Evolutionary conservation across 1,284 basidiomycete genomes (phyloP).

Genomic region (Ceratorhiza oryzae-sativae): DNA sequence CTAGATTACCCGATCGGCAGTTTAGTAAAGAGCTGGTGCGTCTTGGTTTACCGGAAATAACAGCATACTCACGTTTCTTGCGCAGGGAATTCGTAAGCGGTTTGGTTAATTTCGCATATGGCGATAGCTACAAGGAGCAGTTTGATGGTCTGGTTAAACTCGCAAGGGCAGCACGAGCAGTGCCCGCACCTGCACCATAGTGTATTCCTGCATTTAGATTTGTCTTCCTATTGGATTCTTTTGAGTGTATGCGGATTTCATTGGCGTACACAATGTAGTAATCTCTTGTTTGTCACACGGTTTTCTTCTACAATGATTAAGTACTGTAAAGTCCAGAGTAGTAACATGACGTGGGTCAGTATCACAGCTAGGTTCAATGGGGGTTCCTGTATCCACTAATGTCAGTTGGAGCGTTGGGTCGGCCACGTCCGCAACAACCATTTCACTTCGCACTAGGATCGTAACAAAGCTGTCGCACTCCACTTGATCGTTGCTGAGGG

Average conservation of each 20-base stretch:
- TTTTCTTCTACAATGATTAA: background rate
- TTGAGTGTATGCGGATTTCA: background rate
- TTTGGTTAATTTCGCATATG: constrained; percentile 77
- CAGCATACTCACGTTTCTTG: constrained; percentile 19
- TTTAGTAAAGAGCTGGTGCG: constrained; percentile 81
- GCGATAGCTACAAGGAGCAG: constrained; percentile 53
- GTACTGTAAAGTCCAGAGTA: too few relatives aligned
- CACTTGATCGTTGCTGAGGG: too few relatives aligned
- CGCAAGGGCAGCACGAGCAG: constrained; percentile 41
- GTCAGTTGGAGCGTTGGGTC: too few relatives aligned
- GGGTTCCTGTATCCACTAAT: too few relatives aligned
- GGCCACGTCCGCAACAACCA: too few relatives aligned
- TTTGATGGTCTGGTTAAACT: constrained; percentile 47
- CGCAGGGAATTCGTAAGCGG: constrained; percentile 83
- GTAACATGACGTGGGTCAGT: too few relatives aligned
- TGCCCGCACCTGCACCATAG: background rate
- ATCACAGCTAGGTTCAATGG: too few relatives aligned
- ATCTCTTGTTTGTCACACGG: background rate
- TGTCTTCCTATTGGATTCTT: background rate
- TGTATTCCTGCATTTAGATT: constrained; percentile 4
- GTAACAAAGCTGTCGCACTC: too few relatives aligned
- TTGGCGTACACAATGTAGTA: constrained; percentile 17
- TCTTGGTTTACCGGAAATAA: constrained; percentile 44
- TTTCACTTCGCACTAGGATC: too few relatives aligned
- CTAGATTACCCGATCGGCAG: constrained; percentile 88